Conservation (phyloP, 768 basidiomycete genomes). For the Boletus tomentosulus region DNA sequence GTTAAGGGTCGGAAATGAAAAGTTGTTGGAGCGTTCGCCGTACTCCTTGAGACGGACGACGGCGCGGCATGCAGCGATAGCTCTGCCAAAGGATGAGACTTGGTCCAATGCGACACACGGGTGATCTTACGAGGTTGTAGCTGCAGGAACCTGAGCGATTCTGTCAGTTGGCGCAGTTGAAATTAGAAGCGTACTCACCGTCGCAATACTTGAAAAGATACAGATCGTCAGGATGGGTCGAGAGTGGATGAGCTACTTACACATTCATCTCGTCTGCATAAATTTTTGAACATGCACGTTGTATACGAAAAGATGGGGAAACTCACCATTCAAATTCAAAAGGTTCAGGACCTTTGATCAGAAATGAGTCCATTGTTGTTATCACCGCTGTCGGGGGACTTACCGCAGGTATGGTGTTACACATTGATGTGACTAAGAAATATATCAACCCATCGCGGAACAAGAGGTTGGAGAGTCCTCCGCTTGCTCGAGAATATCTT, state of each 20-base stretch:
- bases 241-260: slow-evolving; percentile 7
- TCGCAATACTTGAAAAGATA: slow-evolving; percentile 15
- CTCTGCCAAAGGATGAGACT: slow-evolving; percentile 14
- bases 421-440: slow-evolving; percentile 61
- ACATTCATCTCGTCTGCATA: slow-evolving; percentile 25
- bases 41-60: slow-evolving; percentile 65
- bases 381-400: slow-evolving; percentile 16
- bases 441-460: slow-evolving; percentile 73
- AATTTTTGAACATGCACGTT: not conserved
- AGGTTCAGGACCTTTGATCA: slow-evolving; percentile 22
- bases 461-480: slow-evolving; percentile 59
- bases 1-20: slow-evolving; percentile 20
- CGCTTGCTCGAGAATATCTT: slow-evolving; percentile 43
- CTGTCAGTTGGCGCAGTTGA: not conserved
- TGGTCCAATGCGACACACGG: not conserved
- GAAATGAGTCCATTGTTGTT: not conserved
- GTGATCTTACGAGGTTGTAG: slow-evolving; percentile 53
- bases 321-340: slow-evolving; percentile 24
- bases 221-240: slow-evolving; percentile 1
- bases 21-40: slow-evolving; percentile 25
- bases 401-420: slow-evolving; percentile 66
- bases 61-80: slow-evolving; percentile 54
- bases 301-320: not conserved
- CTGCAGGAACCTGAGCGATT: slow-evolving; percentile 51
- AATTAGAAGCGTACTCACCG: slow-evolving; percentile 9